A percentile compares a stretch with the other conserved stretches of the same genome.
Conservation (phyloP, 768 basidiomycete species). For the Termitomyces sp. region DNA sequence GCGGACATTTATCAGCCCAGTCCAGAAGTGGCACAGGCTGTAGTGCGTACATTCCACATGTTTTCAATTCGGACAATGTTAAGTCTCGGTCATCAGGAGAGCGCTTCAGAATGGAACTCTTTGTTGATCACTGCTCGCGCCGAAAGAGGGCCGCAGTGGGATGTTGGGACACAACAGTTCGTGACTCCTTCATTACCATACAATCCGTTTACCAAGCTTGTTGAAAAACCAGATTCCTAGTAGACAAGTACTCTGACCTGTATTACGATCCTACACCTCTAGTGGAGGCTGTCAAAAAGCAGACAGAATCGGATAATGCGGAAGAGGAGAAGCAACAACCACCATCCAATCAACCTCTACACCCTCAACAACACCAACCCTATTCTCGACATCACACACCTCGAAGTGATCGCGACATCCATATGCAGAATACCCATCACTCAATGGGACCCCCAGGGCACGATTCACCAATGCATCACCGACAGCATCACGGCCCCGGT, state of each 20-base stretch:
- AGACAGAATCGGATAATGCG: slow-evolving; percentile 37
- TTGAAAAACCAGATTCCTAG: slow-evolving; percentile 51
- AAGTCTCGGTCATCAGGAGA: slow-evolving; percentile 38
- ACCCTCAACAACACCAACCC: slow-evolving; percentile 23
- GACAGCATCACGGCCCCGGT: slow-evolving; percentile 18
- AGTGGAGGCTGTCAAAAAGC: slow-evolving; percentile 44
- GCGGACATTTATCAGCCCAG: slow-evolving; percentile 61
- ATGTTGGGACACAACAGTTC: slow-evolving; percentile 81
- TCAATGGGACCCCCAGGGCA: slow-evolving; percentile 21
- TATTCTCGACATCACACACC: slow-evolving; percentile 26
- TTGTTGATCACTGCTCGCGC: slow-evolving; percentile 73
- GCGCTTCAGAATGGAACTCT: slow-evolving; percentile 85
- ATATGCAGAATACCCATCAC: slow-evolving; percentile 21
- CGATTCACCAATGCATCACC: slow-evolving; percentile 23
- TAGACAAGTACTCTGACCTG: slow-evolving; percentile 65
- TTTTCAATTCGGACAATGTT: background rate
- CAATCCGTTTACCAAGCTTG: background rate
- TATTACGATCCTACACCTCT: slow-evolving; percentile 70
- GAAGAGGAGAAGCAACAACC: slow-evolving; percentile 29
- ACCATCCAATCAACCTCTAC: slow-evolving; percentile 20
- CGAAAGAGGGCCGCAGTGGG: slow-evolving; percentile 83
- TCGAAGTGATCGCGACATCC: slow-evolving; percentile 24
- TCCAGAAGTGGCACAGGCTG: slow-evolving; percentile 58
- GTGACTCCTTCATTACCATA: slow-evolving; percentile 21
- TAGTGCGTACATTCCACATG: slow-evolving; percentile 40